Evolutionary conservation across 345 rosid species (phyloP).

Genomic region (Moricandia moricandioides): DNA sequence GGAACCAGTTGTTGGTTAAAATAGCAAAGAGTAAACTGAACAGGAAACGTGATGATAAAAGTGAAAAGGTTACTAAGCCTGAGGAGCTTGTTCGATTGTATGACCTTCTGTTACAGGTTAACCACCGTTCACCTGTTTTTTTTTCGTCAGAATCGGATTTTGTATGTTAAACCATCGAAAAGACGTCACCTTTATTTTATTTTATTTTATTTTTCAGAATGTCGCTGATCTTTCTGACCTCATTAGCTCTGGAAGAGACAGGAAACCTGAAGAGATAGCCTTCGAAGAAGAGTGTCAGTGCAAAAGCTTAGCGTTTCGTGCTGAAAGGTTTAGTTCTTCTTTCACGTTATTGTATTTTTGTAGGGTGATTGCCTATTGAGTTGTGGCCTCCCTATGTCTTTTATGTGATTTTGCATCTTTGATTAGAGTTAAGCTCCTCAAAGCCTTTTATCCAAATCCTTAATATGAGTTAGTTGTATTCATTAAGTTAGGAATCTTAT

Average conservation of each 20-base stretch:
- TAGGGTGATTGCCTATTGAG: background rate
- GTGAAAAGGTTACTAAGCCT: slow-evolving; percentile 80
- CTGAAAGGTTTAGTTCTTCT: slow-evolving; percentile 68
- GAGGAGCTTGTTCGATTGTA: slow-evolving; percentile 96
- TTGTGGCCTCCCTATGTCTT: background rate
- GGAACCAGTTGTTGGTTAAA: slow-evolving; percentile 86
- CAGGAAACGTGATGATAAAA: slow-evolving; percentile 84
- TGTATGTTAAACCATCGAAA: slow-evolving; percentile 15
- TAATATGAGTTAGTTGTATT: background rate
- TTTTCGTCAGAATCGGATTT: background rate
- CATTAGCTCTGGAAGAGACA: slow-evolving; percentile 93
- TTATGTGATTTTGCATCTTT: slow-evolving; percentile 1
- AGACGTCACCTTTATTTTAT: slow-evolving; percentile 9
- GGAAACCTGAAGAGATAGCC: slow-evolving; percentile 83
- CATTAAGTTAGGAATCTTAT: background rate
- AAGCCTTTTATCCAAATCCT: background rate
- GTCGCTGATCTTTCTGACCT: slow-evolving; percentile 95
- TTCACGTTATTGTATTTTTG: slow-evolving; percentile 4
- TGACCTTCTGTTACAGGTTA: slow-evolving; percentile 93
- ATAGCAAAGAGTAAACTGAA: slow-evolving; percentile 83
- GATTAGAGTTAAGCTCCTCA: slow-evolving; percentile 5
- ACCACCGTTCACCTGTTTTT: slow-evolving; percentile 1
- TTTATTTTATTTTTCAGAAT: slow-evolving; percentile 57
- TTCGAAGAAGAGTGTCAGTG: slow-evolving; percentile 75
- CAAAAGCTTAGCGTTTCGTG: slow-evolving; percentile 75